A percentile compares a stretch with the other conserved stretches of the same genome.
Evolutionary conservation across 2,329 filamentous ascomycete species (phyloP).

Genomic region (Arthroderma uncinatum): DNA sequence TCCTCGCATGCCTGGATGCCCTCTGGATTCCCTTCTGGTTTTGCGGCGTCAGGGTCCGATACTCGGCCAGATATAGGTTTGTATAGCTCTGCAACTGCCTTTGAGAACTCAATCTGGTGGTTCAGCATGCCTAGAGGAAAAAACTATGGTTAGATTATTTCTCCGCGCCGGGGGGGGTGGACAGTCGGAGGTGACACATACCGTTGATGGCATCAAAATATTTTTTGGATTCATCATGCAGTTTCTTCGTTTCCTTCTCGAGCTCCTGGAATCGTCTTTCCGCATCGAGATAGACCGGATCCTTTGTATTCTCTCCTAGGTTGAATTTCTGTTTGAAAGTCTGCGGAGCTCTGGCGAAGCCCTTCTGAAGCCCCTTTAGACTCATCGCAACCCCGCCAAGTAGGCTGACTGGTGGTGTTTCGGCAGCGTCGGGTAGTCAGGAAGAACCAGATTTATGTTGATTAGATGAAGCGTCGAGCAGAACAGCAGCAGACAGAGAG

Average conservation of each 20-base stretch:
- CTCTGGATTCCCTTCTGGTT: constrained; percentile 76
- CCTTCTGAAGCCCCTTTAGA: constrained; percentile 93
- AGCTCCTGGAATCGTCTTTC: constrained; percentile 90
- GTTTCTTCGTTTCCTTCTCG: constrained; percentile 88
- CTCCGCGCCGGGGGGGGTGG: not conserved
- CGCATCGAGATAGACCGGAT: constrained; percentile 86
- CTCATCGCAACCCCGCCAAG: constrained; percentile 52
- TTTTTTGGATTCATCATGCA: constrained; percentile 93
- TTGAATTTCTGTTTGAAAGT: constrained; percentile 87
- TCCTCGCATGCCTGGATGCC: constrained; percentile 93
- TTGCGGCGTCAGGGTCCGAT: constrained; percentile 78
- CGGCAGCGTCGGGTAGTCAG: not conserved
- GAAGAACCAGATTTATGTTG: not conserved
- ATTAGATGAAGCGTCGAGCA: not conserved
- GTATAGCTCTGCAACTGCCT: constrained; percentile 93
- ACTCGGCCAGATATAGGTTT: constrained; percentile 93
- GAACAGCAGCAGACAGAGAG: not conserved
- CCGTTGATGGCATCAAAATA: constrained; percentile 96
- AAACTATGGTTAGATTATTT: not conserved
- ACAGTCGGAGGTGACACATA: constrained; percentile 23
- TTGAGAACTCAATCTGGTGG: constrained; percentile 96
- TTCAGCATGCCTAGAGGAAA: constrained; percentile 61
- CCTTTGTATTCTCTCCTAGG: constrained; percentile 88
- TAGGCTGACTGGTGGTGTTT: not conserved
- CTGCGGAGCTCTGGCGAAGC: constrained; percentile 80